Conservation (phyloP, 1,284 basidiomycete species). For the Baeospora myosura region DNA sequence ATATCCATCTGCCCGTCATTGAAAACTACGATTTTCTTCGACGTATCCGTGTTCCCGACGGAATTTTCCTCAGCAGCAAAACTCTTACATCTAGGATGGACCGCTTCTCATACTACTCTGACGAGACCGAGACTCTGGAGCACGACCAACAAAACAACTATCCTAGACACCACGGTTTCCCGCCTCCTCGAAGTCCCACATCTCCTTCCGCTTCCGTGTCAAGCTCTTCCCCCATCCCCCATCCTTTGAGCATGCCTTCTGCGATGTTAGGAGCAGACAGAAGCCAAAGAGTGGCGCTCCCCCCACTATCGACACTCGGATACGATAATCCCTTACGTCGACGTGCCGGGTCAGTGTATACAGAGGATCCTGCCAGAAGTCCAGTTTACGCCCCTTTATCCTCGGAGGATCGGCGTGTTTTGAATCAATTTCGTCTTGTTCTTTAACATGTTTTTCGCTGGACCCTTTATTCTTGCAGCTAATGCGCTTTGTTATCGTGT, state of each 20-base stretch:
- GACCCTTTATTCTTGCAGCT: too few relatives aligned
- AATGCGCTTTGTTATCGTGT: too few relatives aligned
- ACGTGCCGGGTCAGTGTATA: too few relatives aligned
- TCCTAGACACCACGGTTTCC: conserved; percentile 12
- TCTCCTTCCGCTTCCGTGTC: conserved; percentile 28
- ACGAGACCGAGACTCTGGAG: conserved; percentile 24
- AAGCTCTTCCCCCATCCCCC: conserved; percentile 19
- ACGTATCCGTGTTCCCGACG: conserved; percentile 51
- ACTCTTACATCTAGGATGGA: conserved; percentile 39
- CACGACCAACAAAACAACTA: conserved; percentile 1
- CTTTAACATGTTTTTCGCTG: too few relatives aligned
- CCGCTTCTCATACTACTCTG: conserved; percentile 31
- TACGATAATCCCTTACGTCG: conserved; percentile 20
- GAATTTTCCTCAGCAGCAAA: conserved; percentile 60
- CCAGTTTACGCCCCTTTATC: conserved; percentile 48
- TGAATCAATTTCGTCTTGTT: conserved; percentile 48
- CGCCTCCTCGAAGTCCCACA: conserved; percentile 22
- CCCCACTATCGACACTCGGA: conserved; percentile 31
- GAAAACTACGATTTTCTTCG: conserved; percentile 66
- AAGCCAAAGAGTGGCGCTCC: conserved; percentile 24
- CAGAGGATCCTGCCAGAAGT: too few relatives aligned
- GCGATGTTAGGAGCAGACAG: conserved; percentile 18
- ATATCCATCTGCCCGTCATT: conserved; percentile 55
- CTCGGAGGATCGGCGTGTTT: conserved; percentile 48
- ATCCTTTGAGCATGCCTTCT: conserved; percentile 19